Evolutionary conservation across 108 stramenopile species (phyloP).

Genomic region (Nannochloropsis salina): DNA sequence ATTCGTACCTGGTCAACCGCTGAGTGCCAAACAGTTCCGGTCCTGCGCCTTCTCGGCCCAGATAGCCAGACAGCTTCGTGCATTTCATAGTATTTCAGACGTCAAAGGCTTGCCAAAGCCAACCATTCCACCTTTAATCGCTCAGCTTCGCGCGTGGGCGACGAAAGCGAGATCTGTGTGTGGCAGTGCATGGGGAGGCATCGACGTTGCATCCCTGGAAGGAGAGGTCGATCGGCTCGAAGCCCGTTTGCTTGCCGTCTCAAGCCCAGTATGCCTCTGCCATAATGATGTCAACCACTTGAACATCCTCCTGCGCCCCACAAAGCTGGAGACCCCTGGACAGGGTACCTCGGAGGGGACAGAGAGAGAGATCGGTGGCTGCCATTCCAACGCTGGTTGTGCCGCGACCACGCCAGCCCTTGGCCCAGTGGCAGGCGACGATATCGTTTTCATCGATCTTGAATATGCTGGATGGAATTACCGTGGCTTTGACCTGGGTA

Average conservation of each 20-base stretch:
- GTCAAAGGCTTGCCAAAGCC: not conserved
- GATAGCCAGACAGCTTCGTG: not conserved
- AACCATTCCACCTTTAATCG: conserved; percentile 19
- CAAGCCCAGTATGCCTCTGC: conserved; percentile 48
- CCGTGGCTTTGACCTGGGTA: conserved; percentile 58
- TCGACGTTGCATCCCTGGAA: conserved; percentile 38
- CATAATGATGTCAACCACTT: conserved; percentile 58
- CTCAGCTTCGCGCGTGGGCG: conserved; percentile 9
- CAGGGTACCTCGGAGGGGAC: not conserved
- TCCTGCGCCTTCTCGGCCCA: conserved; percentile 25
- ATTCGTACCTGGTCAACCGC: conserved; percentile 27
- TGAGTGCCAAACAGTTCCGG: conserved; percentile 18
- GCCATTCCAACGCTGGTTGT: not conserved
- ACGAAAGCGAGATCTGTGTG: not conserved
- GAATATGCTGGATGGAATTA: conserved; percentile 61
- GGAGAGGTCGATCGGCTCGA: conserved; percentile 28
- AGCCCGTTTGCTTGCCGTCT: conserved; percentile 20
- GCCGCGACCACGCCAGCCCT: not conserved
- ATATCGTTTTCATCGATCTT: conserved; percentile 57
- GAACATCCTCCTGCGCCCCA: conserved; percentile 34
- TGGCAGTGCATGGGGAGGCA: conserved; percentile 25
- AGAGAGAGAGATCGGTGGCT: not conserved
- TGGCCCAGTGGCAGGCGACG: not conserved
- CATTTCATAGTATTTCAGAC: not conserved
- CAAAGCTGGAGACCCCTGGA: not conserved